These are phyloP conservation scores for Salvia hispanica DNA, from an alignment of 257 asterid genomes.

Conservation along the genomic window DNA sequence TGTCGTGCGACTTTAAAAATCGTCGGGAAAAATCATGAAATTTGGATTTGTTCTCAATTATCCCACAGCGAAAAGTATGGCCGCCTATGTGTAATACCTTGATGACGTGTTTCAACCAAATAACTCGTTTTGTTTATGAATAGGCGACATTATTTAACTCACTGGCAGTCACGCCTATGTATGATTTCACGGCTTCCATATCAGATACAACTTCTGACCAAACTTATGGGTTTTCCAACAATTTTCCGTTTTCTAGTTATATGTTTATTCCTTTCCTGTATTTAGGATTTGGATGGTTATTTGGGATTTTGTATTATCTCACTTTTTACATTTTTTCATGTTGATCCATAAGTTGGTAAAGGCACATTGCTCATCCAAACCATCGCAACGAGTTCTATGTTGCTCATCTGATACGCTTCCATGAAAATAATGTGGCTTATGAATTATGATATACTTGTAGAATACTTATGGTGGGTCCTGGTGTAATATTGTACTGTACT, in stretches of 20 bases:
- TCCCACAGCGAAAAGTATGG: too few species aligned
- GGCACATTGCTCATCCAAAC: conserved; percentile 9
- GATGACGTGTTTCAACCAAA: too few species aligned
- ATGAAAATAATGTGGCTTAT: conserved; percentile 9
- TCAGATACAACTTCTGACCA: too few species aligned
- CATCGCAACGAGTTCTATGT: conserved; percentile 18
- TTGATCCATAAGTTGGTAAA: conserved; percentile 17
- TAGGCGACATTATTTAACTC: too few species aligned
- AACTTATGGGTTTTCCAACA: too few species aligned
- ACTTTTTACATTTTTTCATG: conserved; percentile 13
- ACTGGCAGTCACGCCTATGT: too few species aligned
- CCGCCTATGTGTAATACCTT: too few species aligned
- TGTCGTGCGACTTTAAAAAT: too few species aligned
- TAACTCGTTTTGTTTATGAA: too few species aligned
- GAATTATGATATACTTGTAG: conserved; percentile 7
- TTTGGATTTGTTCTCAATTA: too few species aligned
- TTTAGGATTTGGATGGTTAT: conserved; percentile 23
- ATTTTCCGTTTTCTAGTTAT: neutral
- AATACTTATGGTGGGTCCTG: conserved; percentile 21
- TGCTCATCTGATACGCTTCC: conserved; percentile 18
- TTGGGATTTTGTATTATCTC: conserved; percentile 13
- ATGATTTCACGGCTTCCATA: too few species aligned
- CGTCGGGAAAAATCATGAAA: too few species aligned
- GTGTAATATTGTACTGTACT: conserved; percentile 14
- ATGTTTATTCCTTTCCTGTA: conserved; percentile 14